Base-by-base conservation (phyloP, 1,284 basidiomycete species). In the Thelephora terrestris region DNA sequence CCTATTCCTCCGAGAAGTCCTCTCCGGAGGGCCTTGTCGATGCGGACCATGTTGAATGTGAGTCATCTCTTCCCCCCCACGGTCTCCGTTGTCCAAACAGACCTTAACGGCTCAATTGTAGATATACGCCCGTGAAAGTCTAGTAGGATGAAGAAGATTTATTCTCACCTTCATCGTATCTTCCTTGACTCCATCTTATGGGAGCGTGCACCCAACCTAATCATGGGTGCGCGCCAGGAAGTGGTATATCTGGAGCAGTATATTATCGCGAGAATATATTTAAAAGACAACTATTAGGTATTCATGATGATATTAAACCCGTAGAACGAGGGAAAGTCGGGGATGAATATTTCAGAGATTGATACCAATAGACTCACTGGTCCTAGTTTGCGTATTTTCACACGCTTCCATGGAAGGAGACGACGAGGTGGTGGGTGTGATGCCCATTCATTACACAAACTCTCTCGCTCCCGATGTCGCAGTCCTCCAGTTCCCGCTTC, bases 401-500 rank as follows among this genome's bases (percentile, higher is more conserved):
- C 18, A 40, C 17, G 29, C 39, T 14, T 42, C 17, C 18, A 42
- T 42, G 39, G 21, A 42, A 25, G 64, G 65, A 48, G 74, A 77
- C 54, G 82, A 84, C 61, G 75, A 78, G 53, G 64, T 86, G 47
- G 70, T 87, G 47, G 71, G 69, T 55, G 67, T 78, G 40, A 70
- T 90, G 43, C 86, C 86, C 32, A 75, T 90, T 47, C 81, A 80
- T 55, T 78, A 74, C 56, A 82, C 83, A 24, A 76, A 80, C 60
- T 63, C 67, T 14, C 72, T 83, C 12, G 61, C 66, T 27, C 75
- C 81, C 3, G 73, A 81, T 58, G 60, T 90, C 27, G 84, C 87
- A 34, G 63, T 90, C 4, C 83, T 89, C 57, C 87, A 90, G 55
- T 89, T 80, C 56, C 86, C 87, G 9, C 71, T 90, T 7, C 68